Conservation (phyloP, 805 yeast genomes). For the Metschnikowia continentalis region DNA sequence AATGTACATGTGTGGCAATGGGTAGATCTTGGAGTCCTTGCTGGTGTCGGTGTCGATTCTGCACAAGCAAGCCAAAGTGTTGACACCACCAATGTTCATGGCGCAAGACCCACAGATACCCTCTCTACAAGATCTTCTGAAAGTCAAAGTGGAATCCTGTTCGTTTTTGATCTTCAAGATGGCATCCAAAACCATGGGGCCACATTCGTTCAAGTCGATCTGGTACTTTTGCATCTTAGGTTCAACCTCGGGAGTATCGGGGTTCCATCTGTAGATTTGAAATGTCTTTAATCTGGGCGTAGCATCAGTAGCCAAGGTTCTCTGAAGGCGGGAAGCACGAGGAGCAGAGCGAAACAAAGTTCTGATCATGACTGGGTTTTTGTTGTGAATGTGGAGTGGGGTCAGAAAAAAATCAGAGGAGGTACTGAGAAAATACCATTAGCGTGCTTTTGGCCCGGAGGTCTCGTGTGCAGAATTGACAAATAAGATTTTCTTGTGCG, state of each 20-base stretch:
- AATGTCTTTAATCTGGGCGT: slow-evolving; percentile 70
- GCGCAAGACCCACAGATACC: slow-evolving; percentile 99
- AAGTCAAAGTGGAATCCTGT: slow-evolving; percentile 91
- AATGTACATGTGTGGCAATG: slow-evolving; percentile 96
- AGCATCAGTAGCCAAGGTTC: slow-evolving; percentile 35
- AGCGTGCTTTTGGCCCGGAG: slow-evolving; percentile 9
- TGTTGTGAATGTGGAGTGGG: background rate
- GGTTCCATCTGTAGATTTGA: slow-evolving; percentile 96
- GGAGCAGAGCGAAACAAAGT: slow-evolving; percentile 14
- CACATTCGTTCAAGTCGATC: slow-evolving; percentile 85
- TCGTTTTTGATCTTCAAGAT: slow-evolving; percentile 91
- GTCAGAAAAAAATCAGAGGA: background rate
- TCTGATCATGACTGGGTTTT: slow-evolving; percentile 13
- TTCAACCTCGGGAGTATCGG: slow-evolving; percentile 90
- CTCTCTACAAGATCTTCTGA: slow-evolving; percentile 98
- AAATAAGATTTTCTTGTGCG: slow-evolving; percentile 8
- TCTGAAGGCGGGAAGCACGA: slow-evolving; percentile 12
- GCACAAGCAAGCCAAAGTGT: slow-evolving; percentile 95
- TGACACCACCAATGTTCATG: slow-evolving; percentile 97
- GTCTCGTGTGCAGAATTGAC: slow-evolving; percentile 16
- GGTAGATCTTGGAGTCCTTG: slow-evolving; percentile 84
- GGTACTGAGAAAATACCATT: background rate
- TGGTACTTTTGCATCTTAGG: slow-evolving; percentile 82
- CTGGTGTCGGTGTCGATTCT: slow-evolving; percentile 77
- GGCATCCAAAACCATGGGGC: slow-evolving; percentile 98